A percentile compares a stretch with the other conserved stretches of the same genome.
Evolutionary conservation across 164 flowering plant species (phyloP).

Genomic region (Macadamia integrifolia): DNA sequence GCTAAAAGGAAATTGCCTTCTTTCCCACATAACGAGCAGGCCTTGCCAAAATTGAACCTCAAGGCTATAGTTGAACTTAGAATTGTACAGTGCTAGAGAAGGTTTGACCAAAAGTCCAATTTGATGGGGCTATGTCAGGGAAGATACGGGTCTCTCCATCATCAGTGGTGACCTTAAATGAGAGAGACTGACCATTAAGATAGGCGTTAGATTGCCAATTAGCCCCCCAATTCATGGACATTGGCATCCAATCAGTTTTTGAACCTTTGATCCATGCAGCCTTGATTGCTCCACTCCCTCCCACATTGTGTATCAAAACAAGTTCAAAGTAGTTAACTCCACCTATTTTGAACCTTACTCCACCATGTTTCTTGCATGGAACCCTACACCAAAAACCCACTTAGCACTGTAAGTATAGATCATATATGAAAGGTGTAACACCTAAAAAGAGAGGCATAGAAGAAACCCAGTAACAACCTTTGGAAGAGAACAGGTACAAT

Average conservation of each 20-base stretch:
- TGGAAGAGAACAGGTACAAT: constrained; percentile 68
- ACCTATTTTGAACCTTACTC: constrained; percentile 76
- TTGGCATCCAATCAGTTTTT: constrained; percentile 49
- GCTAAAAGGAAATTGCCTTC: neutral
- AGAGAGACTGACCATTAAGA: constrained; percentile 75
- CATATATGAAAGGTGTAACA: no score
- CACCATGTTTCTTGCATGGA: constrained; percentile 76
- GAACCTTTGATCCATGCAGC: constrained; percentile 71
- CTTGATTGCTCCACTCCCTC: constrained; percentile 57
- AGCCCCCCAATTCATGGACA: constrained; percentile 98
- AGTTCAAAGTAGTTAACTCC: constrained; percentile 88
- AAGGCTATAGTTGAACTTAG: constrained; percentile 17
- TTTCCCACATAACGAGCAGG: constrained; percentile 28
- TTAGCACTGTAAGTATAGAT: no score
- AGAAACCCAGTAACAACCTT: constrained; percentile 33
- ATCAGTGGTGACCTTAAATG: constrained; percentile 65
- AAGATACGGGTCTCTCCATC: constrained; percentile 62
- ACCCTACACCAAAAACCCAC: constrained; percentile 43
- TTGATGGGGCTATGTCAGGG: constrained; percentile 44
- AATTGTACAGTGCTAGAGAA: constrained; percentile 61
- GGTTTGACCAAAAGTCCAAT: constrained; percentile 81
- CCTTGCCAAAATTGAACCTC: constrained; percentile 43
- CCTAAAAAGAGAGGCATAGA: no score
- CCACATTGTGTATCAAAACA: constrained; percentile 70
- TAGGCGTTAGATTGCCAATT: constrained; percentile 83